Evolutionary conservation across 306 rosid species (phyloP), one percentile per base, ranked within the genome.

Genomic region (Dryas octopetala): DNA sequence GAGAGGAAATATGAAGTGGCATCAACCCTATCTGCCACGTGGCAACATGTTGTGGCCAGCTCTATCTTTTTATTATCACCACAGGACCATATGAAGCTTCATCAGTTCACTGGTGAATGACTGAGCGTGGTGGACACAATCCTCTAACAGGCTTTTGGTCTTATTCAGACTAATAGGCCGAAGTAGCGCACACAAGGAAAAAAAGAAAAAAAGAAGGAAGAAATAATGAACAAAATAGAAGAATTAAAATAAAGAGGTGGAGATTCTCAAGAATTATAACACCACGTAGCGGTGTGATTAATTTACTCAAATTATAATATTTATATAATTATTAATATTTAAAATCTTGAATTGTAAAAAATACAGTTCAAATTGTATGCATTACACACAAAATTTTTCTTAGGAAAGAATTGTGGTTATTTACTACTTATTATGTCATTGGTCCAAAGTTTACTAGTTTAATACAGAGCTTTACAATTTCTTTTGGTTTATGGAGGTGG

Each of bases 1-100:
- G 58, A 64, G 54, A n/a, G 13, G 13, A 8, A 19, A 62, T 49
- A 49, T 67, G 67, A 78, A 47, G 65, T 64, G 49, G 51, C 80
- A 71, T 62, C 46, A 52, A 32, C 79, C 67, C 81, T 83, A 87
- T 89, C 97, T 84, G 72, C 87, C 89, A 87, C 85, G 86, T 89
- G 89, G 75, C 91, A 5, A 3, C 12, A 4, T 68, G 3, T 58
- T 46, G 53, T 71, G 77, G 71, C 55, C 32, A 61, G 61, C 47
- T 71, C 60, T 83, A 83, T 90, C 89, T 86, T 70, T 78, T 44
- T 64, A 0, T 80, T 53, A 72, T 84, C 88, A 23, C 86, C 81
- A 66, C 68, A 73, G 10, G 4, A 64, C 58, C 58, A 50, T 2
- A 4, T 23, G 79, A 45, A 65, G 65, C 23, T 77, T 59, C 68